A percentile compares a stretch with the other conserved stretches of the same genome.
phyloP scores from a whole-genome alignment of 768 basidiomycete species.

The Boletus pseudo-olivaceus region DNA sequence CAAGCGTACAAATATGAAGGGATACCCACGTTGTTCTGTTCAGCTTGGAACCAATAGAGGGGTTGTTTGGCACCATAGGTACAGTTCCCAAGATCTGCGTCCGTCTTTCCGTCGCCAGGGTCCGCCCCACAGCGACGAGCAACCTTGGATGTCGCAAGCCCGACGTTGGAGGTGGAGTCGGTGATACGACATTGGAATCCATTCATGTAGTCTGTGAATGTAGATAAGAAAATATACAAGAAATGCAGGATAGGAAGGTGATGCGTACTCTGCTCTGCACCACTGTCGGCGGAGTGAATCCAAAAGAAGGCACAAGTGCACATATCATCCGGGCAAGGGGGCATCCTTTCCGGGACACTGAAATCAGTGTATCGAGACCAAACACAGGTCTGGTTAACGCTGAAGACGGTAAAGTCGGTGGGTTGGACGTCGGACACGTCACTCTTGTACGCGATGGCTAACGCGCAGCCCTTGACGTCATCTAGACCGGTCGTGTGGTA shows the following conservation, averaged over 20 bases:
- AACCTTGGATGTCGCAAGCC: constrained; percentile 53
- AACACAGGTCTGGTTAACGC: constrained; percentile 72
- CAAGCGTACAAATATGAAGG: background rate
- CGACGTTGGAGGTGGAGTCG: constrained; percentile 45
- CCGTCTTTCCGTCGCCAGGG: constrained; percentile 39
- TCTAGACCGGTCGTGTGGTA: constrained; percentile 55
- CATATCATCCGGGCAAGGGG: constrained; percentile 58
- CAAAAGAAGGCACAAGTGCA: constrained; percentile 75
- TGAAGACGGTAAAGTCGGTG: constrained; percentile 69
- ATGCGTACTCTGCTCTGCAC: constrained; percentile 58
- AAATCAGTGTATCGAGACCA: constrained; percentile 71
- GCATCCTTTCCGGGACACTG: constrained; percentile 62
- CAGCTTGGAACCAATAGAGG: constrained; percentile 64
- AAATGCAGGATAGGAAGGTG: background rate
- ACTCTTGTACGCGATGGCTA: constrained; percentile 76
- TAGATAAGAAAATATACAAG: background rate
- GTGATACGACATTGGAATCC: constrained; percentile 68
- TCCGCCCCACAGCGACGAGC: constrained; percentile 68
- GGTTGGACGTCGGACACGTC: constrained; percentile 56
- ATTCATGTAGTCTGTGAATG: constrained; percentile 61
- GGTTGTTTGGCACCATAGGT: constrained; percentile 71
- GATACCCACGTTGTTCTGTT: constrained; percentile 55
- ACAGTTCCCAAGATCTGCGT: constrained; percentile 55
- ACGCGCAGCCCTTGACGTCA: constrained; percentile 60
- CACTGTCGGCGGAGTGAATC: constrained; percentile 61